Conservation (phyloP, 192 early-diverging fungal genomes). For the Phycomyces nitens region DNA sequence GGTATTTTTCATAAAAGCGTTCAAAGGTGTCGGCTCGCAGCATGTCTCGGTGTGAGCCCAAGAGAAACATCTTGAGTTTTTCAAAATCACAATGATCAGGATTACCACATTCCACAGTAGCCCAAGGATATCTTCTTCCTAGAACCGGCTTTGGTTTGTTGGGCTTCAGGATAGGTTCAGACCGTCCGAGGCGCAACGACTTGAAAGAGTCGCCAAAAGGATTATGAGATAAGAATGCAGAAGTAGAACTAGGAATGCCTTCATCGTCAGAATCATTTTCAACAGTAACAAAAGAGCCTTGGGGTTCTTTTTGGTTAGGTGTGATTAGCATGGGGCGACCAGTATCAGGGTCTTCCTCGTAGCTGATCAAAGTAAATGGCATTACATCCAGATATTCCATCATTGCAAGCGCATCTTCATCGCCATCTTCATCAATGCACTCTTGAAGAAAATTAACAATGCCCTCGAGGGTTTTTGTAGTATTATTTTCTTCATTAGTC, state of each 20-base stretch:
- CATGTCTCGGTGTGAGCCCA: conserved; percentile 48
- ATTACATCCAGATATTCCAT: conserved; percentile 35
- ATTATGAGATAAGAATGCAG: neutral
- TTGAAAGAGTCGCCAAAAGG: neutral
- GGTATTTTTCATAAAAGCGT: conserved; percentile 56
- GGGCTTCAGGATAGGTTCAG: neutral
- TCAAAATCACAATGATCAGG: conserved; percentile 89
- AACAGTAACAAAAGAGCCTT: neutral
- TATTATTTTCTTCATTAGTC: neutral
- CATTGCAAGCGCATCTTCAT: conserved; percentile 28
- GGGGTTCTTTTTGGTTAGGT: neutral
- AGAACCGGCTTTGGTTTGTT: conserved; percentile 44
- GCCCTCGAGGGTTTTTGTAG: neutral
- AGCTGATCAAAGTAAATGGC: conserved; percentile 91
- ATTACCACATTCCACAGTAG: conserved; percentile 86
- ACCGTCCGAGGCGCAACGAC: neutral
- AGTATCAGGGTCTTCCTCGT: conserved; percentile 70
- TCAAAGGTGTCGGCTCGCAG: conserved; percentile 52
- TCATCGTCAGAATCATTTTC: neutral
- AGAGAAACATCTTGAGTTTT: conserved; percentile 39
- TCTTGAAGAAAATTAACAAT: conserved; percentile 19
- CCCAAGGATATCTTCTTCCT: conserved; percentile 88
- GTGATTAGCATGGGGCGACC: conserved; percentile 18
- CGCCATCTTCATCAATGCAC: conserved; percentile 10
- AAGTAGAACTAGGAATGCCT: neutral